These are phyloP conservation scores for Hypoxylon sp. DNA, from an alignment of 2,329 filamentous ascomycete genomes.

Conservation along the genomic window DNA sequence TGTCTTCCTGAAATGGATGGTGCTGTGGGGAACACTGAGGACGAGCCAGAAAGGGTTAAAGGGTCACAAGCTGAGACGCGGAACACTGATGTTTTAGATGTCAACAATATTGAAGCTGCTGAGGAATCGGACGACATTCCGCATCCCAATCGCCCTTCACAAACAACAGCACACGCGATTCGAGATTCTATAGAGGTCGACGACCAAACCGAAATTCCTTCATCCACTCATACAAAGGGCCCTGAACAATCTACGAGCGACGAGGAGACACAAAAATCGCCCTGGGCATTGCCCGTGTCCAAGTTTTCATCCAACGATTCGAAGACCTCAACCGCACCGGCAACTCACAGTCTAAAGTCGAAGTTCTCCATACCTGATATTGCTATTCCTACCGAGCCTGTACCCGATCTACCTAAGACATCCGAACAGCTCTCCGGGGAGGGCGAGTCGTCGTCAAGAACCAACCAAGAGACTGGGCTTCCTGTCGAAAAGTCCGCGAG, in stretches of 20 bases:
- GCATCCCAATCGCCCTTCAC: conserved; percentile 32
- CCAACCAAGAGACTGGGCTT: conserved; percentile 32
- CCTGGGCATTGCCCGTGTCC: conserved; percentile 46
- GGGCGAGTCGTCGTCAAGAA: conserved; percentile 27
- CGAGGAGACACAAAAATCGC: conserved; percentile 39
- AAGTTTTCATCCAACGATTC: conserved; percentile 48
- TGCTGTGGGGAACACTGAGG: conserved; percentile 11
- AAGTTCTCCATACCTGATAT: conserved; percentile 59
- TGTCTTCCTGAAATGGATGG: conserved; percentile 26
- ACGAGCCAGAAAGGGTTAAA: conserved; percentile 23
- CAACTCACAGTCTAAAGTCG: conserved; percentile 55
- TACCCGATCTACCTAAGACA: conserved; percentile 30
- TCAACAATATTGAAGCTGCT: conserved; percentile 25
- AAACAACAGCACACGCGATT: conserved; percentile 35
- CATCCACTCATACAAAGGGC: conserved; percentile 19
- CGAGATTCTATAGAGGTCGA: conserved; percentile 36
- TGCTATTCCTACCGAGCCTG: conserved; percentile 45
- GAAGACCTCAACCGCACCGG: conserved; percentile 44
- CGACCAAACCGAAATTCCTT: conserved; percentile 18
- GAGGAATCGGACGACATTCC: conserved; percentile 47
- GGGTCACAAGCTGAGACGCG: conserved; percentile 37
- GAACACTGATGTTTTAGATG: conserved; percentile 40
- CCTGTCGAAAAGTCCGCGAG: conserved; percentile 50
- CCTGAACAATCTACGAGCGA: conserved; percentile 31
- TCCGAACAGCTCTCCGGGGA: conserved; percentile 14